phyloP scores from a whole-genome alignment of 78 protist species.

The Planoprotostelium fungivorum region DNA sequence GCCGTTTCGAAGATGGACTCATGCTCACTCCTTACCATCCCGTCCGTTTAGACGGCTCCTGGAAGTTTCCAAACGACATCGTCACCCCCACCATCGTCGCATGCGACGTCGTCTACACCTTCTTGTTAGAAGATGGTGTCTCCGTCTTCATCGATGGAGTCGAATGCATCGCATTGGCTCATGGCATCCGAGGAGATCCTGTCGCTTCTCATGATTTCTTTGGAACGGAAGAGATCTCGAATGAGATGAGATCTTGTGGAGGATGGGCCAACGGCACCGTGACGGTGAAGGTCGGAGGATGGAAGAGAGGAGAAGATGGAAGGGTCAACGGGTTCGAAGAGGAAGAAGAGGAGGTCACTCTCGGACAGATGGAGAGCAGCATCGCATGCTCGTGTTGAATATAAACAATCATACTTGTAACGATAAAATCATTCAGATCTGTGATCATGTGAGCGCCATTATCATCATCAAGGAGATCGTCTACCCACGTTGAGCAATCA shows the following conservation, averaged over 20 bases:
- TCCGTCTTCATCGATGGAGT: slow-evolving; percentile 16
- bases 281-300: not conserved
- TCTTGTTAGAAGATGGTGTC: slow-evolving; percentile 27
- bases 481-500: no score
- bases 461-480: no score
- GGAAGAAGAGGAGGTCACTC: no score
- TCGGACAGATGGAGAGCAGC: no score
- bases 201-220: slow-evolving; percentile 36
- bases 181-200: slow-evolving; percentile 18
- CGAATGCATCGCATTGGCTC: slow-evolving; percentile 40
- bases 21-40: slow-evolving; percentile 69
- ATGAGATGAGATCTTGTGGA: slow-evolving; percentile 6
- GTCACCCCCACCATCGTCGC: not conserved
- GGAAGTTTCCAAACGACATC: slow-evolving; percentile 46
- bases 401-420: no score
- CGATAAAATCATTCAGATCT: no score
- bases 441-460: no score
- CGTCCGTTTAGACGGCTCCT: slow-evolving; percentile 15
- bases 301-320: not conserved
- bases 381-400: no score
- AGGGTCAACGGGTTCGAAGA: not conserved
- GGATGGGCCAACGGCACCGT: not conserved
- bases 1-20: slow-evolving; percentile 48
- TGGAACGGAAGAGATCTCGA: slow-evolving; percentile 20
- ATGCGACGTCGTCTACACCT: slow-evolving; percentile 33